phyloP scores from a whole-genome alignment of 345 rosid species.

The Schrenkiella parvula region DNA sequence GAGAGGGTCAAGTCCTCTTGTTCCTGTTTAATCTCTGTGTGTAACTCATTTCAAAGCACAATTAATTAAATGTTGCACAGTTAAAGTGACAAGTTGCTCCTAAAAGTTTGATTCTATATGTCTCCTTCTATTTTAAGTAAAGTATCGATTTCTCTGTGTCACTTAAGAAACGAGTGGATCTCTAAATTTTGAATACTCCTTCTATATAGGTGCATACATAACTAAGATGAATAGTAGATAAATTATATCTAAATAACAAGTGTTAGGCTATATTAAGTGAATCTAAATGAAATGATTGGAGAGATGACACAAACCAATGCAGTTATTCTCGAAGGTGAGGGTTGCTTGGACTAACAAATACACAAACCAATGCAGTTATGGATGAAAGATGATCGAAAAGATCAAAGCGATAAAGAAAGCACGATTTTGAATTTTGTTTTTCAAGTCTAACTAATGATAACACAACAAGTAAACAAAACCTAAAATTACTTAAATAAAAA shows the following conservation, averaged over 20 bases:
- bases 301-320: slow-evolving; percentile 21
- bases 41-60: background rate
- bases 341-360: slow-evolving; percentile 34
- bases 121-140: background rate
- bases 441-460: no score
- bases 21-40: background rate
- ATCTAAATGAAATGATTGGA: background rate
- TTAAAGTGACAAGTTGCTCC: background rate
- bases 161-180: background rate
- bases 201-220: background rate
- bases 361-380: no score
- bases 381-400: no score
- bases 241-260: background rate
- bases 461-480: no score
- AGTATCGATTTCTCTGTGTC: background rate
- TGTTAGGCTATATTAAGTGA: background rate
- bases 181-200: background rate
- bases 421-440: no score
- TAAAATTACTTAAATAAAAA: no score
- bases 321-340: slow-evolving; percentile 35
- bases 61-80: background rate
- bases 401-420: no score
- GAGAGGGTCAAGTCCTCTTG: no score
- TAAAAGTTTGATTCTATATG: background rate
- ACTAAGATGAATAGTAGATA: no score